Conservation (phyloP, 148 eudicot species). For the Silene latifolia region DNA sequence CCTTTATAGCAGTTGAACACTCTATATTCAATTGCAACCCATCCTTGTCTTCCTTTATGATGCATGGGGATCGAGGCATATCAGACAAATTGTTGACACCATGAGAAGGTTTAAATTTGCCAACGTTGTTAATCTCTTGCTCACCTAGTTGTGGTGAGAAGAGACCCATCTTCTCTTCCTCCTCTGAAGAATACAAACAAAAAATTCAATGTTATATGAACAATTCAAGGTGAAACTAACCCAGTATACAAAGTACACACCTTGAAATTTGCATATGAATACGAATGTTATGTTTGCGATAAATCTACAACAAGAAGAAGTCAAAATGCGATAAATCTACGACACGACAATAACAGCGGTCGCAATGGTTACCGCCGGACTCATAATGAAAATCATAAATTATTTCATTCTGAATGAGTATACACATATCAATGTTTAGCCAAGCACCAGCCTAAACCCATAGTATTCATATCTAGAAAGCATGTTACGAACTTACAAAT, state of each 20-base stretch:
- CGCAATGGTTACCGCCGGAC: background rate
- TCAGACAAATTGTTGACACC: slow-evolving; percentile 10
- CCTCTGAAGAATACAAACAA: slow-evolving; percentile 40
- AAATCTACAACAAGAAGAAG: background rate
- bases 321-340: background rate
- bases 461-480: background rate
- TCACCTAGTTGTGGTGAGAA: slow-evolving; percentile 60
- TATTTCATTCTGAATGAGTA: background rate
- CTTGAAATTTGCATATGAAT: background rate
- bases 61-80: slow-evolving; percentile 19
- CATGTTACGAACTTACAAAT: background rate
- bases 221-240: background rate
- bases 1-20: slow-evolving; percentile 22
- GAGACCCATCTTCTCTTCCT: slow-evolving; percentile 33
- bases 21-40: slow-evolving; percentile 18
- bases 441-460: background rate
- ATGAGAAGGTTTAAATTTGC: slow-evolving; percentile 20
- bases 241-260: background rate
- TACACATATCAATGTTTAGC: background rate
- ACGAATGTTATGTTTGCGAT: background rate
- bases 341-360: background rate
- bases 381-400: background rate
- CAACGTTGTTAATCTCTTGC: slow-evolving; percentile 25
- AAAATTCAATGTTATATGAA: slow-evolving; percentile 9
- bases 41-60: slow-evolving; percentile 17